Evolutionary conservation across 306 rosid genomes (phyloP), one percentile per base, ranked within the genome.

Genomic region (Canavalia gladiata): DNA sequence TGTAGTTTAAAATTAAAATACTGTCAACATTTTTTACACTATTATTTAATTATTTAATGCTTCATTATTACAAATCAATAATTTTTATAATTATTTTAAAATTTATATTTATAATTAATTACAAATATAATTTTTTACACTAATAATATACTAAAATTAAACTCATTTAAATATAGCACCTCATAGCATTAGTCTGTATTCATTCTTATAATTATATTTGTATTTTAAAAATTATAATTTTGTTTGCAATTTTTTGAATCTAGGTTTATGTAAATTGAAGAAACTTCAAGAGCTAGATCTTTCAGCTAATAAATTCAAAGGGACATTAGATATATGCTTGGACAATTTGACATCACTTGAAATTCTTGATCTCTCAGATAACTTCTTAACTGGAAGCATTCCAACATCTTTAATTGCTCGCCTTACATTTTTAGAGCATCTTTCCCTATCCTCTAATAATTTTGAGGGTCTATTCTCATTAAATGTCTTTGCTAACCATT

Each of bases 401-500:
- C n/a, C 56, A 13, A n/a, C 13, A 13, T 8, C 46, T 68, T 2
- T 30, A 0, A 31, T 78, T 42, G 46, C n/a, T 7, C 13, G 0
- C 35, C 58, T 78, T 0, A 0, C 37, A 31, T 78, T 59, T 2
- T 12, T 69, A 0, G 66, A 47, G 13, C 1, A 2, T 18, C 64
- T 72, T 51, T 4, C 5, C 18, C 58, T 72, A 2, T 2, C 0
- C n/a, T 0, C 0, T 2, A 72, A 72, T 18, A 0, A 35, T 10
- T 74, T 83, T 51, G 79, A 70, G 10, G 86, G 75, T 18, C 1
- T 7, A 51, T 83, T 83, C 69, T 62, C 83, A 9, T 62, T 83
- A 2, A 39, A 8, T 68, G 13, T 8, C 0, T 9, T 83, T 25
- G 37, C 52, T 3, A 74, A 70, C 33, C 78, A 69, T 51, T 70